A percentile compares a stretch with the other conserved stretches of the same genome.
Evolutionary conservation across 176 grass and related monocot species (phyloP).

Genomic region (Themeda triandra): DNA sequence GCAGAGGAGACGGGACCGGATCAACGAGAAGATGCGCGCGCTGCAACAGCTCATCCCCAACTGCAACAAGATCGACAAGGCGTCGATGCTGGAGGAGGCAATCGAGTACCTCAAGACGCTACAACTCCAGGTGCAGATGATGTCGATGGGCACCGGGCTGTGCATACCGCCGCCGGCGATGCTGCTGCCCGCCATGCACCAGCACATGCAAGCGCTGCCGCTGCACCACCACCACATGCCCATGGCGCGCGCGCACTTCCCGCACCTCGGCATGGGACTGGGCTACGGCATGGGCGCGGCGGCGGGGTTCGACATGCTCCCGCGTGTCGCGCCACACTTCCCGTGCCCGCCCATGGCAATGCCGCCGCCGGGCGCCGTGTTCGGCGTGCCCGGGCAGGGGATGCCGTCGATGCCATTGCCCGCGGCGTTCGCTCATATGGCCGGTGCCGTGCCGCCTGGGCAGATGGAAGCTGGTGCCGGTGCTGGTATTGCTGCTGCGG

Average conservation of each 20-base stretch:
- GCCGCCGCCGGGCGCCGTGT: neutral
- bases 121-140: too few relatives aligned
- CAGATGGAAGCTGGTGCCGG: neutral
- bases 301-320: slow-evolving; percentile 27
- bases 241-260: slow-evolving; percentile 31
- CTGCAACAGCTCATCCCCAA: slow-evolving; percentile 59
- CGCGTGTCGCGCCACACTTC: slow-evolving; percentile 15
- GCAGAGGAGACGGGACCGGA: slow-evolving; percentile 53
- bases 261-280: slow-evolving; percentile 29
- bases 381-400: neutral
- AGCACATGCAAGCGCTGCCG: neutral
- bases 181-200: slow-evolving; percentile 25
- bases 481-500: neutral
- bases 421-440: neutral
- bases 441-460: neutral
- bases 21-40: slow-evolving; percentile 63
- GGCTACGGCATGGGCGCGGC: slow-evolving; percentile 23
- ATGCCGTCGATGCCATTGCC: too few relatives aligned
- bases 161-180: slow-evolving; percentile 32
- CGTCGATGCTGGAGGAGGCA: slow-evolving; percentile 79
- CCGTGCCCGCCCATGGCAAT: slow-evolving; percentile 20
- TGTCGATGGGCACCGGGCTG: slow-evolving; percentile 22
- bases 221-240: slow-evolving; percentile 5
- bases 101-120: too few relatives aligned
- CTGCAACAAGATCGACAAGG: slow-evolving; percentile 73